Evolutionary conservation across 495 filamentous ascomycete species (phyloP), one percentile per base, ranked within the genome.

Genomic region (Chlorociboria aeruginascens): DNA sequence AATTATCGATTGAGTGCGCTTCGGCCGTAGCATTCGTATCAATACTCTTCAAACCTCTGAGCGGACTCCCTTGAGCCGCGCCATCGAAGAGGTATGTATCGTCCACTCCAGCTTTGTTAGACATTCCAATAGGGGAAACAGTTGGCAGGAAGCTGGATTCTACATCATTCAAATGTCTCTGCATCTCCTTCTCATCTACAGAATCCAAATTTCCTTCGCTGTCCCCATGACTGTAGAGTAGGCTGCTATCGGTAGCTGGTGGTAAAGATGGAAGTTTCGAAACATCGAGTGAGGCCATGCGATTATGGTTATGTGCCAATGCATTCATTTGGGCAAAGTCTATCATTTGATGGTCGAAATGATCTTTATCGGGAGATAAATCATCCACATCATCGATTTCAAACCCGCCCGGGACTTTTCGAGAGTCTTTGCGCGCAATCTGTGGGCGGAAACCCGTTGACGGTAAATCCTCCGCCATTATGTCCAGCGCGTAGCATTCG

Each of bases 61-160:
- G 12, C 0, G 40, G 40, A 1, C 11, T 35, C 12, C 8, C 13
- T n/a, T 13, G 1, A 29, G 13, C 11, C 62, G 66, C 59, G 11
- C 60, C 68, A 55, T 79, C 78, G 61, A 81, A 81, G 52, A 81
- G 59, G 61, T 69, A 83, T 41, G 78, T 83, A 59, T 85, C 82
- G 60, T 84, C 80, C 25, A 58, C 58, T 33, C 69, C 70, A 14
- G 54, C 37, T 17, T 52, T 53, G 9, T 38, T 53, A 12, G 48
- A 56, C 42, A 70, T 50, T 35, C 66, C 65, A 28, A 60, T 54
- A 4, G 55, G 58, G 25, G 69, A 68, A 43, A 56, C 59, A 31
- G 56, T 65, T 37, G 55, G 61, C 34, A 89, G 44, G 53, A 94
- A 93, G 58, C 85, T 93, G 7, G 87, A 93, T 61, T 95, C 89